A percentile compares a stretch with the other conserved stretches of the same genome.
These are phyloP conservation scores for Elsinoe perseae DNA, from an alignment of 2,329 filamentous ascomycete species.

Conservation along the genomic window DNA sequence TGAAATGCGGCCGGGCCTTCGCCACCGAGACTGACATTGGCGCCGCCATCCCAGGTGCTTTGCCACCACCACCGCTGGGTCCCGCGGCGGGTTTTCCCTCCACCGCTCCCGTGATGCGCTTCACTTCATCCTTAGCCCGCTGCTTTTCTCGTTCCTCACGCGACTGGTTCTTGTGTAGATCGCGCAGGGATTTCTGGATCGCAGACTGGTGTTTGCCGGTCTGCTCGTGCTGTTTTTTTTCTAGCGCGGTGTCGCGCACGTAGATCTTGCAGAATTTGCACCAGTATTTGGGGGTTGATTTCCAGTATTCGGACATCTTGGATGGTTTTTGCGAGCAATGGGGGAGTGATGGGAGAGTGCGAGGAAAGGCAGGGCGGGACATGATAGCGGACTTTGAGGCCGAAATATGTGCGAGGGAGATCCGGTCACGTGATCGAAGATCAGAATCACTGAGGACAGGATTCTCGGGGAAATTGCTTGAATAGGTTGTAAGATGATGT, in stretches of 20 bases:
- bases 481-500: too few species aligned
- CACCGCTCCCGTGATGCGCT: conserved; percentile 72
- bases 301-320: conserved; percentile 94
- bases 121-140: conserved; percentile 73
- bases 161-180: conserved; percentile 79
- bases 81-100: conserved; percentile 35
- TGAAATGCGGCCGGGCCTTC: conserved; percentile 20
- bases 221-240: conserved; percentile 50
- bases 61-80: conserved; percentile 24
- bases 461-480: too few species aligned
- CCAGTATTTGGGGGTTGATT: conserved; percentile 94
- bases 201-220: conserved; percentile 42
- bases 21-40: conserved; percentile 30
- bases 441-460: too few species aligned
- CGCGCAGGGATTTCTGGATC: conserved; percentile 82
- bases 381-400: background rate
- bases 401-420: background rate
- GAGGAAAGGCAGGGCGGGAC: background rate
- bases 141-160: conserved; percentile 74
- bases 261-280: conserved; percentile 93
- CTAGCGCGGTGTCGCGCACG: conserved; percentile 86
- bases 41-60: conserved; percentile 18
- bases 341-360: background rate
- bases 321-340: background rate
- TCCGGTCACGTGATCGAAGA: background rate